Evolutionary conservation across 495 filamentous ascomycete species (phyloP).

Genomic region (Podospora appendiculata): DNA sequence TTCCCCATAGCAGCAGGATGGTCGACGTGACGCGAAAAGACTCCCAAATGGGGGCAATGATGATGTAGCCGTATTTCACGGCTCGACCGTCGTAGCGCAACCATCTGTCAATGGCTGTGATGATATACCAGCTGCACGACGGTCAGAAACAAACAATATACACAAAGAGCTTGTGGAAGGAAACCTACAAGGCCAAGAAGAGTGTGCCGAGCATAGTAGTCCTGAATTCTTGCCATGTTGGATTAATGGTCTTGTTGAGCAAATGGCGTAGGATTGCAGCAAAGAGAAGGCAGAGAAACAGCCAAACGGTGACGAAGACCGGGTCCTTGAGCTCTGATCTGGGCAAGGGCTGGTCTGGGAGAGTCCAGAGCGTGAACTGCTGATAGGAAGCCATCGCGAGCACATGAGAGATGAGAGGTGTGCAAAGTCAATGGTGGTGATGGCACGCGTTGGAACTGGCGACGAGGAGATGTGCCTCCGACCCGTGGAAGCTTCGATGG

Average conservation of each 20-base stretch:
- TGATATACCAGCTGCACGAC: conserved; percentile 6
- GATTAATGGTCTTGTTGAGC: neutral
- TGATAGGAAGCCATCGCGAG: neutral
- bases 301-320: conserved; percentile 1
- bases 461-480: no score
- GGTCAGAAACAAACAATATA: neutral
- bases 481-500: no score
- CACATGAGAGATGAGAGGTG: neutral
- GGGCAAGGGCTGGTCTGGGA: conserved; percentile 1
- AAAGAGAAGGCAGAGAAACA: neutral
- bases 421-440: no score
- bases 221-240: conserved; percentile 2
- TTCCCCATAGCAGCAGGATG: conserved; percentile 8
- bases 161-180: neutral
- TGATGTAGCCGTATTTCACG: conserved; percentile 7
- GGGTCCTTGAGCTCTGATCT: neutral
- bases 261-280: neutral
- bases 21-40: conserved; percentile 1
- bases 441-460: no score
- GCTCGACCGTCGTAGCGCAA: conserved; percentile 1
- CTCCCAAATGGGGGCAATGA: conserved; percentile 1
- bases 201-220: neutral
- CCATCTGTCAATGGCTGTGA: conserved; percentile 3
- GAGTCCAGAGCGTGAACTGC: neutral
- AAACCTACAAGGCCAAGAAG: conserved; percentile 1